Evolutionary conservation across 257 asterid genomes (phyloP).

Genomic region (Forsythia viridissima): DNA sequence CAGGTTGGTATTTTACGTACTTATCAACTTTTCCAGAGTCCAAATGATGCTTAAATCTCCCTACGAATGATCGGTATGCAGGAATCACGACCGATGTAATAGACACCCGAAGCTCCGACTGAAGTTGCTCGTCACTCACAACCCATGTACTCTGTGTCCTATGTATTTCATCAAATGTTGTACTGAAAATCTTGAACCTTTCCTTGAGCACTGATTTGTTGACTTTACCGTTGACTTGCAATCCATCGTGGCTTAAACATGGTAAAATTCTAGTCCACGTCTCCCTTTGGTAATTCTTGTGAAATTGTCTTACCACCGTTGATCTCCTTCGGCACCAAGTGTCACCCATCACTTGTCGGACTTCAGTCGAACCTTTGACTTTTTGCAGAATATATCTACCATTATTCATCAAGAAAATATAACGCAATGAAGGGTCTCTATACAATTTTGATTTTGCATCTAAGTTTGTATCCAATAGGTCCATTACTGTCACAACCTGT

Average conservation of each 20-base stretch:
- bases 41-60: constrained; percentile 67
- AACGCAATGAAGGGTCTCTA: constrained; percentile 56
- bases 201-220: constrained; percentile 65
- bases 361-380: constrained; percentile 63
- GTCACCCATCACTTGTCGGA: constrained; percentile 76
- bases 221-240: constrained; percentile 48
- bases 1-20: constrained; percentile 82
- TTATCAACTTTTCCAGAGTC: constrained; percentile 61
- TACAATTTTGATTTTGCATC: constrained; percentile 58
- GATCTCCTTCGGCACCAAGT: constrained; percentile 82
- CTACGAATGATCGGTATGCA: constrained; percentile 78
- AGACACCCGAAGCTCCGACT: constrained; percentile 80
- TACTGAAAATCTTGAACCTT: constrained; percentile 64
- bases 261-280: constrained; percentile 74
- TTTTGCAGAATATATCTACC: constrained; percentile 79
- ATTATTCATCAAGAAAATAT: constrained; percentile 81
- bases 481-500: constrained; percentile 62
- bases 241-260: constrained; percentile 61
- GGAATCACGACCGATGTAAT: constrained; percentile 76
- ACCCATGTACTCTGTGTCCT: constrained; percentile 74
- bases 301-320: constrained; percentile 68
- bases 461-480: constrained; percentile 54
- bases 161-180: constrained; percentile 67
- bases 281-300: constrained; percentile 82
- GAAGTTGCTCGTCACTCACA: constrained; percentile 87